These are phyloP conservation scores for Irpex sp. DNA, from an alignment of 1,284 basidiomycete species.

Conservation along the genomic window DNA sequence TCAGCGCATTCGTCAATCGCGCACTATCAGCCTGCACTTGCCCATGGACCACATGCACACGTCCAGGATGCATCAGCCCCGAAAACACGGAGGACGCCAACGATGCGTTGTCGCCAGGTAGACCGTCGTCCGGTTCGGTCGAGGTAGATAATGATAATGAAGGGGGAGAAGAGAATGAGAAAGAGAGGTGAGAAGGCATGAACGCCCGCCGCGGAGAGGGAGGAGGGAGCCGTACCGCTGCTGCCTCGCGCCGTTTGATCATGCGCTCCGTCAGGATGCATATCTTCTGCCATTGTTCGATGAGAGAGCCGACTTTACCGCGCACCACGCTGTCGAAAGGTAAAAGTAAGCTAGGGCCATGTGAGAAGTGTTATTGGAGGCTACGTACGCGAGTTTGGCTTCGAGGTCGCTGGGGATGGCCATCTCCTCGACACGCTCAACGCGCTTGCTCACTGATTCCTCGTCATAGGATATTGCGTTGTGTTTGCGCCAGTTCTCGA, in stretches of 20 bases:
- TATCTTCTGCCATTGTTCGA: conserved; percentile 90
- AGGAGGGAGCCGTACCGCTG: conserved; percentile 76
- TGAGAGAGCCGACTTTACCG: conserved; percentile 65
- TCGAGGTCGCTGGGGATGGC: conserved; percentile 88
- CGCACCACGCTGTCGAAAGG: conserved; percentile 54
- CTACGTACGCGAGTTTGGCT: conserved; percentile 73
- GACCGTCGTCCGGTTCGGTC: conserved; percentile 24
- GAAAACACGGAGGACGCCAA: conserved; percentile 28
- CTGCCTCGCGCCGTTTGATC: conserved; percentile 81
- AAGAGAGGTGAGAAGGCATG: conserved; percentile 65
- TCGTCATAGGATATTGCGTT: conserved; percentile 75
- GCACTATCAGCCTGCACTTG: conserved; percentile 75
- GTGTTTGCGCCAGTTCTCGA: conserved; percentile 85
- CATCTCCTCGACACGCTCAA: conserved; percentile 87
- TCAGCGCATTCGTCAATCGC: conserved; percentile 76
- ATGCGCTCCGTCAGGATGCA: conserved; percentile 82
- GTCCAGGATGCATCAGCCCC: conserved; percentile 21
- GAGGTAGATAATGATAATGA: conserved; percentile 14
- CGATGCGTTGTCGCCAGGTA: conserved; percentile 16
- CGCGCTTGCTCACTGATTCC: conserved; percentile 77
- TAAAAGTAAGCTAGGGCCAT: neutral
- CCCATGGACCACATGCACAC: conserved; percentile 9
- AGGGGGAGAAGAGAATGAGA: conserved; percentile 24
- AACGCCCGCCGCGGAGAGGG: conserved; percentile 48
- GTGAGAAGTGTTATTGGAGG: conserved; percentile 5